Base-by-base conservation (phyloP, 805 yeast species). In the Kuraishia borneana region DNA sequence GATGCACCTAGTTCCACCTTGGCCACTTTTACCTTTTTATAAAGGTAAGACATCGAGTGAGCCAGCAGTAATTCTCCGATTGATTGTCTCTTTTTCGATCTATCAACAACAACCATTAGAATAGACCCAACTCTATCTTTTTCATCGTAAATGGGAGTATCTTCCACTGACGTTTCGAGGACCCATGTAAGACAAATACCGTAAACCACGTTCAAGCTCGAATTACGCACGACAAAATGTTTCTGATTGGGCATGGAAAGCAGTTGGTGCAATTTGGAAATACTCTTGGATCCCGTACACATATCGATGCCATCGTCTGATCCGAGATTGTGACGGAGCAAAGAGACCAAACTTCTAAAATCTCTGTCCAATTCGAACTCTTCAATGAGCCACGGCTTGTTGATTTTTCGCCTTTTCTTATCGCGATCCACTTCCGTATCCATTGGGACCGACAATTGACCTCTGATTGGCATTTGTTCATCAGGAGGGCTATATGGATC, bases 171-270 rank as follows among this genome's bases (percentile, higher is more conserved):
- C 10, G 23, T 21, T 10, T 21, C 23, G 10, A 8, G 10, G 10
- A 8, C 23, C 76, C 79, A 72, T 2, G 78, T 72, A 23, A 68
- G 50, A 3, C 70, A 57, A 17, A 73, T 50, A 4, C 81, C 82
- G 43, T 71, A 73, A 8, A 72, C 41, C 13, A 70, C 61, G 39
- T 72, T 70, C 35, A 70, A 58, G 14, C 73, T 60, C 6, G 78
- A 65, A 48, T 75, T 74, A 36, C 77, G 54, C 20, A 73, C 73
- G 26, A 74, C 69, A 50, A 73, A 73, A 47, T 70, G 69, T 36
- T 58, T 63, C 35, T 63, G 69, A 1, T 44, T 33, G 6, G 53
- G 36, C 3, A 41, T 44, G 17, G 33, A 30, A 33, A 50, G 38
- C 22, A 50, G 34, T 7, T 41, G 41, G 16, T 38, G 41, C 2